Evolutionary conservation across 192 early-diverging fungal genomes (phyloP).

Genomic region (Coemansia sp.): DNA sequence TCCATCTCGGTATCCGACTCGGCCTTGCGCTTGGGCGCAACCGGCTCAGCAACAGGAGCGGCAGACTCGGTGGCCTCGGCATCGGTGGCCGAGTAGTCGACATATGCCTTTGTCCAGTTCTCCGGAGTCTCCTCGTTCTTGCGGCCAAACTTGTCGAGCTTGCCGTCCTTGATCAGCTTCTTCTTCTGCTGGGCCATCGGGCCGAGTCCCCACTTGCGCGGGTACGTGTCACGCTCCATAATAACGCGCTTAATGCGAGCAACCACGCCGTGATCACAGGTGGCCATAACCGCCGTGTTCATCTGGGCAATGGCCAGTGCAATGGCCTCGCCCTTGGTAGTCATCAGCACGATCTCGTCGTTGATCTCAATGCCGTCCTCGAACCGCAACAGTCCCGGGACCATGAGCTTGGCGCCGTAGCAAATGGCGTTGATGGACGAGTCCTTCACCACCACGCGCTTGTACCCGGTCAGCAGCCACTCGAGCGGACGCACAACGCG

Average conservation of each 20-base stretch:
- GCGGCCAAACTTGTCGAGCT: constrained; percentile 96
- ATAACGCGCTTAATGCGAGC: constrained; percentile 99
- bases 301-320: constrained; percentile 97
- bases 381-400: constrained; percentile 94
- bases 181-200: constrained; percentile 96
- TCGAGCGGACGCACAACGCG: constrained; percentile 91
- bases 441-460: constrained; percentile 98
- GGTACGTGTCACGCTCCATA: constrained; percentile 99
- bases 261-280: constrained; percentile 94
- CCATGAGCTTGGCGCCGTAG: constrained; percentile 99
- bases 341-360: constrained; percentile 98
- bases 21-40: constrained; percentile 25
- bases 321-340: constrained; percentile 99
- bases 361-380: constrained; percentile 93
- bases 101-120: constrained; percentile 78
- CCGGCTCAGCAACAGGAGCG: background rate
- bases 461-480: constrained; percentile 89
- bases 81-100: constrained; percentile 58
- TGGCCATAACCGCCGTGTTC: constrained; percentile 97
- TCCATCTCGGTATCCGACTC: constrained; percentile 39
- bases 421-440: constrained; percentile 97
- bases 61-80: constrained; percentile 7
- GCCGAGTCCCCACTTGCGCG: constrained; percentile 96
- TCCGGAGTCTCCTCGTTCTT: constrained; percentile 82
- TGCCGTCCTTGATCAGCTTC: constrained; percentile 96